phyloP scores from a whole-genome alignment of 805 yeast genomes.

The Torulaspora quercuum region DNA sequence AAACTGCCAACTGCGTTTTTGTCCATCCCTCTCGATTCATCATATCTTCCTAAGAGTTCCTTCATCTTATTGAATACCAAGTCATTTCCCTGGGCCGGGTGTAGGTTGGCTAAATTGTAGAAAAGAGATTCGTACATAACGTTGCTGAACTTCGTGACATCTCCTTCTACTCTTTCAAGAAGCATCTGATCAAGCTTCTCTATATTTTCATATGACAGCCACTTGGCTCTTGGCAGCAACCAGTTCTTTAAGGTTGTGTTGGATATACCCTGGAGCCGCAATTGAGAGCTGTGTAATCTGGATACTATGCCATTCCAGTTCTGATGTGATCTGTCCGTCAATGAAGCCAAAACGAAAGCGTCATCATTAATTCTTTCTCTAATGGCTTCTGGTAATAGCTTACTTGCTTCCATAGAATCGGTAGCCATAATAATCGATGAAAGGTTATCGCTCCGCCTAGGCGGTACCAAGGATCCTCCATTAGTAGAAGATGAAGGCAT shows the following conservation, averaged over 20 bases:
- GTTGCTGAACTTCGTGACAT: conserved; percentile 13
- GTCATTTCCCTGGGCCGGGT: conserved; percentile 12
- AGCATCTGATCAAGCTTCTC: conserved; percentile 30
- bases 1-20: not conserved
- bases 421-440: conserved; percentile 22
- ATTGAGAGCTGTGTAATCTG: conserved; percentile 15
- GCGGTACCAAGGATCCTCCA: not conserved
- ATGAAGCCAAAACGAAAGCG: conserved; percentile 20
- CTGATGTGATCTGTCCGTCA: conserved; percentile 23
- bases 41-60: conserved; percentile 22
- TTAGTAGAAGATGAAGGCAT: not conserved
- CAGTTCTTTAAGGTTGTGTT: conserved; percentile 10
- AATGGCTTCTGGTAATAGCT: conserved; percentile 23
- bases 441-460: conserved; percentile 7
- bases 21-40: conserved; percentile 9
- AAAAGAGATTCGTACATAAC: conserved; percentile 31
- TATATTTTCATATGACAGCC: conserved; percentile 27
- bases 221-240: conserved; percentile 13
- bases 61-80: conserved; percentile 21
- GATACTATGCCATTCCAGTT: conserved; percentile 32
- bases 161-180: conserved; percentile 16
- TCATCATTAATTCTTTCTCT: conserved; percentile 26
- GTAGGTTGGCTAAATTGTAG: conserved; percentile 19
- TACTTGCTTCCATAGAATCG: conserved; percentile 15
- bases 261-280: conserved; percentile 17